Base-by-base conservation (phyloP, 306 rosid genomes). In the Hylodesmum podocarpum region DNA sequence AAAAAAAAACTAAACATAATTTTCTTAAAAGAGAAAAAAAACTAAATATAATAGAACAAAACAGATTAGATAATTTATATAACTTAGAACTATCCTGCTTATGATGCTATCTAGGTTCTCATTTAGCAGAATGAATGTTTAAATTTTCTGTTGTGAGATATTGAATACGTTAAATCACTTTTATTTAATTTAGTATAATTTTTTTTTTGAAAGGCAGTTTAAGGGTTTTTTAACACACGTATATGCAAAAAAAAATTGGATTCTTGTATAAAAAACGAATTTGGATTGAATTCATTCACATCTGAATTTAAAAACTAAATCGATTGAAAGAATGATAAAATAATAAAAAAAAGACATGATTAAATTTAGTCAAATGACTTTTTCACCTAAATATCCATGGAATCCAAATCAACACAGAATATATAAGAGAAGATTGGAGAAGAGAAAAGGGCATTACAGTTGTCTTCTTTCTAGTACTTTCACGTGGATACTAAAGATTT, bases 401-500 rank as follows among this genome's bases (percentile, higher is more conserved):
- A 34, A 63, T 63, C 47, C 9, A 62, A 62, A 8, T 36, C 4
- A 34, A 62, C 15, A 16, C 15, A 61, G 3, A 18, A 16, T 16
- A 0, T 16, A 10, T n/a, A 15, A 59, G 66, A 74, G 43, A 73
- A 43, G 70, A 29, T 67, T 34, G 54, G 54, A 44, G 44, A 22
- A 74, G 55, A 55, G 22, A 7, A 80, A 37, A 27, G 10, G 37
- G 77, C 81, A 61, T 33, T 53, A 8, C 36, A 39, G 44, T 72
- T 70, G 72, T 66, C 8, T 34, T 65, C 13, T 29, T 40, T 57
- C 15, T 14, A 73, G 72, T 47, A 78, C 76, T 78, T 77, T 65
- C 75, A 68, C 28, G 78, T 36, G 65, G 77, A 66, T 54, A 19
- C 34, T 62, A 41, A 22, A 78, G 73, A 77, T 72, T 73, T 49